These are phyloP conservation scores for Juglanconis oblonga DNA, from an alignment of 2,329 filamentous ascomycete genomes.

Conservation along the genomic window DNA sequence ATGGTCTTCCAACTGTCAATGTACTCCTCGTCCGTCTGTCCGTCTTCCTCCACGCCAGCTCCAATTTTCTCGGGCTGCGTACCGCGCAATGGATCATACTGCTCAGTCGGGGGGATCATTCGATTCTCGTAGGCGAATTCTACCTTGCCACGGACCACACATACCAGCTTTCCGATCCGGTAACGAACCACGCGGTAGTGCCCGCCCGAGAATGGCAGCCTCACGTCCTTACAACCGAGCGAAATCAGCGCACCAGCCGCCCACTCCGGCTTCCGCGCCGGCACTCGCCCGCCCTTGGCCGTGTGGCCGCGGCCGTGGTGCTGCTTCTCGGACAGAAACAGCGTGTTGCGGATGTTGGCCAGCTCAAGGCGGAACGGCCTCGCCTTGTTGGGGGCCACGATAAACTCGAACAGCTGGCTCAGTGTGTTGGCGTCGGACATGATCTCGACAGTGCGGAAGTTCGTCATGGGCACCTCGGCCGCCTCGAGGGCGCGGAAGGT, in stretches of 20 bases:
- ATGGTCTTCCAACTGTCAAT: neutral
- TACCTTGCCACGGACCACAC: slow-evolving; percentile 9
- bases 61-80: neutral
- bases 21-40: neutral
- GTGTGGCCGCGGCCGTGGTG: slow-evolving; percentile 7
- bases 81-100: neutral
- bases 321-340: neutral
- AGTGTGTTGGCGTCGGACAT: slow-evolving; percentile 10
- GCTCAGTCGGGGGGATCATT: neutral
- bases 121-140: slow-evolving; percentile 6
- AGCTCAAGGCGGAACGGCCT: slow-evolving; percentile 15
- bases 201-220: neutral
- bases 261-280: slow-evolving; percentile 1
- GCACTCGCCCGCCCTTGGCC: neutral
- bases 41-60: neutral
- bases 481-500: slow-evolving; percentile 10
- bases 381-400: neutral
- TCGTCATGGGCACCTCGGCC: neutral
- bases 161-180: neutral
- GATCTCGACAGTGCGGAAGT: slow-evolving; percentile 5
- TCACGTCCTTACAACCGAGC: neutral
- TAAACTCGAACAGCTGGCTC: slow-evolving; percentile 3
- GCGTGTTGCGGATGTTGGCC: slow-evolving; percentile 4
- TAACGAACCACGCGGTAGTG: slow-evolving; percentile 14
- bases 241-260: neutral